phyloP scores from a whole-genome alignment of 2,329 filamentous ascomycete genomes.

The Trichoderma aggressivum region DNA sequence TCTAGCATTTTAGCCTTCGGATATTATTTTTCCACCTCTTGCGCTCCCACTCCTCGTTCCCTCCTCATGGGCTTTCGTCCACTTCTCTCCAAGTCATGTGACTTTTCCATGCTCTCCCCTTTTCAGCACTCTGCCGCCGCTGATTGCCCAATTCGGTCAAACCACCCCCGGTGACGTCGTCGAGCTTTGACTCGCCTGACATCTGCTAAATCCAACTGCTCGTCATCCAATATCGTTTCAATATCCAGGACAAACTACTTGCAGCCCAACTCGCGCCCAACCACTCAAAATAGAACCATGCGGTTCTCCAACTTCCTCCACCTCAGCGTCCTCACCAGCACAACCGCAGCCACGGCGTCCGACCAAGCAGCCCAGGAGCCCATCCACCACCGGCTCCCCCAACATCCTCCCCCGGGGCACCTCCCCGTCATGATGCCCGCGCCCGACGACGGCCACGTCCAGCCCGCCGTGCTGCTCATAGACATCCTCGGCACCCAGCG shows the following conservation, averaged over 20 bases:
- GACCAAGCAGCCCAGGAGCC: constrained; percentile 8
- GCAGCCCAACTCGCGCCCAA: neutral
- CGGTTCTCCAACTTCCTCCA: neutral
- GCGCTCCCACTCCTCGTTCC: neutral
- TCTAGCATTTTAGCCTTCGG: constrained; percentile 3
- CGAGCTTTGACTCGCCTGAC: neutral
- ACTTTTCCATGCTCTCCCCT: neutral
- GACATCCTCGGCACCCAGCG: constrained; percentile 81
- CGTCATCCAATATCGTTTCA: neutral
- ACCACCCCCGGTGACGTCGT: neutral
- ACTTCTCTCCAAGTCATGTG: neutral
- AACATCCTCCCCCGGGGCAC: constrained; percentile 20
- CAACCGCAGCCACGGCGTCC: constrained; percentile 7
- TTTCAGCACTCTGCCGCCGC: neutral
- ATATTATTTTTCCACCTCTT: constrained; percentile 13
- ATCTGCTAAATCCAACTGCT: neutral
- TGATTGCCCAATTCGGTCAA: neutral
- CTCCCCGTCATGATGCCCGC: constrained; percentile 29
- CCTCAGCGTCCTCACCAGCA: neutral
- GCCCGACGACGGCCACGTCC: constrained; percentile 28
- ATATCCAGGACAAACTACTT: neutral
- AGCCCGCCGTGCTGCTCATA: constrained; percentile 64
- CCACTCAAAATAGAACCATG: constrained; percentile 1
- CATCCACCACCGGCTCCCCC: constrained; percentile 10
- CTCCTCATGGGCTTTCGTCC: neutral